Percentiles rank a stretch among this genome's conserved stretches.
These are phyloP conservation scores for Trichaptum fuscoviolaceum DNA, from an alignment of 768 basidiomycete genomes.

Conservation along the genomic window DNA sequence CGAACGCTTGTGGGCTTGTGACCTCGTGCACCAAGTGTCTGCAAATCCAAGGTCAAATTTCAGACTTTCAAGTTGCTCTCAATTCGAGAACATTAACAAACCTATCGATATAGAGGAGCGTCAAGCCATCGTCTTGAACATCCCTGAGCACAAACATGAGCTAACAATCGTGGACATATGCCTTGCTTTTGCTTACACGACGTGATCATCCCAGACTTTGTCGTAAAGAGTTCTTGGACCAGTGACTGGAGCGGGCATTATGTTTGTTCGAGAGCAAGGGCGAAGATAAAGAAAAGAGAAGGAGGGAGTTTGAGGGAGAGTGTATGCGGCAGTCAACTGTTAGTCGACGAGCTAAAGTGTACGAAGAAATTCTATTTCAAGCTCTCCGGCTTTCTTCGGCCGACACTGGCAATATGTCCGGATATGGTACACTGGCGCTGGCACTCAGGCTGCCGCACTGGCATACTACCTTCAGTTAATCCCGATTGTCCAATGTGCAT, in stretches of 20 bases:
- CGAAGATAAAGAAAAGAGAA: background rate
- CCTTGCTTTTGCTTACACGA: constrained; percentile 53
- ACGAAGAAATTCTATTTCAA: background rate
- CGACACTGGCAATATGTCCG: no score
- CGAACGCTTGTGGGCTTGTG: constrained; percentile 90
- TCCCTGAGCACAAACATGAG: constrained; percentile 40
- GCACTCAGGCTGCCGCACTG: no score
- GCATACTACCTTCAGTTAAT: no score
- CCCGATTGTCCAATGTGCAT: no score
- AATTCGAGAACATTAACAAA: constrained; percentile 23
- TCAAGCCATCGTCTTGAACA: constrained; percentile 67
- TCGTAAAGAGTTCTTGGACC: constrained; percentile 90
- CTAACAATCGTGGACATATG: constrained; percentile 7
- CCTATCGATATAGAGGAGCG: constrained; percentile 82
- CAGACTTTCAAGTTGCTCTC: background rate
- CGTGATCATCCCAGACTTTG: constrained; percentile 97
- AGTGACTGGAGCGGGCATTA: constrained; percentile 51
- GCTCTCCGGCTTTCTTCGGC: background rate
- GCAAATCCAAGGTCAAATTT: constrained; percentile 8
- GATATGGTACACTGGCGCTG: no score
- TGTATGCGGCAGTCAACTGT: background rate
- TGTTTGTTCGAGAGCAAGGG: constrained; percentile 2
- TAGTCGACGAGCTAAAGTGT: background rate
- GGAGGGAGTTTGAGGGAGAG: background rate
- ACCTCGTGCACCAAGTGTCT: constrained; percentile 81